Conservation (phyloP, 2,329 filamentous ascomycete genomes). For the Xylariaceae sp. region DNA sequence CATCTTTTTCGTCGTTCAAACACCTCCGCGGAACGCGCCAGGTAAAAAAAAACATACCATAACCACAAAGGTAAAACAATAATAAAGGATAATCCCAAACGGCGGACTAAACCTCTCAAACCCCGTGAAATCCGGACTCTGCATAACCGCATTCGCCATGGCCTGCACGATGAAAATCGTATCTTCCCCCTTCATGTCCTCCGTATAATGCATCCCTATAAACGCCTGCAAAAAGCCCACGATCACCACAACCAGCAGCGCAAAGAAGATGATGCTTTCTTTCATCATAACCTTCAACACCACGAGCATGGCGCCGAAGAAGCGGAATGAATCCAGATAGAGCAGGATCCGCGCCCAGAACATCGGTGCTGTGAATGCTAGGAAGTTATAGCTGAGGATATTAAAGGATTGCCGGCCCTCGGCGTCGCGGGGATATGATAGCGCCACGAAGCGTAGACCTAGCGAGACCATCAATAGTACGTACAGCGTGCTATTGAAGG, state of each 20-base stretch:
- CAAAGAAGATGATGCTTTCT: slow-evolving; percentile 93
- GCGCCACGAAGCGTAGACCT: slow-evolving; percentile 69
- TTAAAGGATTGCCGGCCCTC: slow-evolving; percentile 61
- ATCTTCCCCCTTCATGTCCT: slow-evolving; percentile 64
- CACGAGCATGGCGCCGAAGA: slow-evolving; percentile 97
- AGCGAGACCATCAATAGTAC: slow-evolving; percentile 72
- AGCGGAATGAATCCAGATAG: slow-evolving; percentile 87
- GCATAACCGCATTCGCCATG: slow-evolving; percentile 88
- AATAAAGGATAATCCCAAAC: slow-evolving; percentile 93
- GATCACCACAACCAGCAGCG: slow-evolving; percentile 76
- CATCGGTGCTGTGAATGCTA: slow-evolving; percentile 90
- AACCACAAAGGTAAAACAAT: slow-evolving; percentile 94
- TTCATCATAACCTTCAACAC: slow-evolving; percentile 95
- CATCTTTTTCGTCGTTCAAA: no score
- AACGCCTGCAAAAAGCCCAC: slow-evolving; percentile 90
- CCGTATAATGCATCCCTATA: slow-evolving; percentile 79
- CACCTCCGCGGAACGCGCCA: background rate
- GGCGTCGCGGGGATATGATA: slow-evolving; percentile 52
- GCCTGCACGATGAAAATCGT: slow-evolving; percentile 68
- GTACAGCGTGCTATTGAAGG: slow-evolving; percentile 85
- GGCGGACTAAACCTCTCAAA: slow-evolving; percentile 90
- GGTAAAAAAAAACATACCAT: slow-evolving; percentile 55
- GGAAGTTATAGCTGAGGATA: slow-evolving; percentile 82
- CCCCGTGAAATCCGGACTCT: slow-evolving; percentile 79
- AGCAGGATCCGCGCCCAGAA: slow-evolving; percentile 92